phyloP scores from a whole-genome alignment of 345 rosid species.

The Salix suchowensis region DNA sequence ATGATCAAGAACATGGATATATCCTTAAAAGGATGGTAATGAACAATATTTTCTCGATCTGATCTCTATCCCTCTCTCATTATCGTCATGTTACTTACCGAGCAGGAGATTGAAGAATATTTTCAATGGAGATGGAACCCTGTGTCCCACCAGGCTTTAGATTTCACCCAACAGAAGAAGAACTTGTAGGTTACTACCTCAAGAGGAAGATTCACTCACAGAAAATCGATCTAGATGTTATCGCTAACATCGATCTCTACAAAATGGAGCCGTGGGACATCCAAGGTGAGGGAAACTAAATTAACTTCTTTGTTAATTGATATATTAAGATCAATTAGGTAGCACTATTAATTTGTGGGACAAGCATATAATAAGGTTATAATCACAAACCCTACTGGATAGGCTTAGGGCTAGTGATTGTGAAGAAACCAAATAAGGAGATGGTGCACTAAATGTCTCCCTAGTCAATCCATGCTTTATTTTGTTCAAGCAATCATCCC shows the following conservation, averaged over 20 bases:
- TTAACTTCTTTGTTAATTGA: background rate
- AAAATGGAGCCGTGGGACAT: slow-evolving; percentile 99
- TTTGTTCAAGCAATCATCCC: background rate
- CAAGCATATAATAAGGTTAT: background rate
- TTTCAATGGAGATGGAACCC: slow-evolving; percentile 58
- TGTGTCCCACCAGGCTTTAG: slow-evolving; percentile 90
- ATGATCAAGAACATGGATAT: background rate
- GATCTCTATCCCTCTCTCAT: slow-evolving; percentile 15
- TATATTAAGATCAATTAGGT: background rate
- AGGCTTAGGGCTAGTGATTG: background rate
- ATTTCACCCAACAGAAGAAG: slow-evolving; percentile 97
- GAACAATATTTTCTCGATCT: background rate
- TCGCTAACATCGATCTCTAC: slow-evolving; percentile 83
- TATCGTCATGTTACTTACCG: background rate
- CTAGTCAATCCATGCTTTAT: background rate
- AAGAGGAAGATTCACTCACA: slow-evolving; percentile 65
- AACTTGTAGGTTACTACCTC: slow-evolving; percentile 92
- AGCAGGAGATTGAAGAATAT: slow-evolving; percentile 26
- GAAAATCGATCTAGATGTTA: slow-evolving; percentile 77
- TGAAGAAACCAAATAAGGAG: background rate
- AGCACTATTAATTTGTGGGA: background rate
- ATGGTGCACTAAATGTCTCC: background rate
- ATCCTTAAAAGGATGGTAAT: background rate
- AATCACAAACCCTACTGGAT: background rate
- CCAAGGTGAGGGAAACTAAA: slow-evolving; percentile 48